Percentiles rank a stretch among this genome's conserved stretches.
Evolutionary conservation across 768 basidiomycete genomes (phyloP).

Genomic region (Suillus weaverae): DNA sequence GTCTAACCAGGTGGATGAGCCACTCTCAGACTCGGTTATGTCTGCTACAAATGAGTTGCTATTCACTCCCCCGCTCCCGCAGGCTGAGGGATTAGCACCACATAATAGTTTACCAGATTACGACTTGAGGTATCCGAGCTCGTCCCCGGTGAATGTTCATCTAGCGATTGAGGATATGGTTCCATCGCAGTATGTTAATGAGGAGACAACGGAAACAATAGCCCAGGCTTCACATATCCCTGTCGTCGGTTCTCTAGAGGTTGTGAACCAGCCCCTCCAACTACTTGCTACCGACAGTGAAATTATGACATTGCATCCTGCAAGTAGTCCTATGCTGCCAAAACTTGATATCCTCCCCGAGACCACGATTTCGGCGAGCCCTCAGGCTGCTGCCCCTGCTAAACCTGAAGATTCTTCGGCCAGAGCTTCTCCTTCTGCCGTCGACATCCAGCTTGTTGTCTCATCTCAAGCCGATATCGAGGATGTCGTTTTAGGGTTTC

Average conservation of each 20-base stretch:
- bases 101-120: background rate
- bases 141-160: background rate
- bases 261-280: background rate
- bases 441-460: background rate
- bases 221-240: background rate
- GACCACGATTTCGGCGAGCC: background rate
- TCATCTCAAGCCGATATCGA: background rate
- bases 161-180: background rate
- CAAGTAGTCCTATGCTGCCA: background rate
- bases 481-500: conserved; percentile 24
- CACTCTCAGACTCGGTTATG: background rate
- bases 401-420: too few relatives aligned
- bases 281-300: background rate
- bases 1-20: background rate
- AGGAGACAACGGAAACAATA: background rate
- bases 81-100: background rate
- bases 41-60: background rate
- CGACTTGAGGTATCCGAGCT: background rate
- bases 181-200: background rate
- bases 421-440: background rate
- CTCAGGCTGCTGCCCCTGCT: background rate
- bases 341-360: background rate
- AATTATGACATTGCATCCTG: background rate
- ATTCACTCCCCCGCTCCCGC: background rate
- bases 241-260: background rate